phyloP scores from a whole-genome alignment of 208 protist species.

The Entamoeba histolytica region DNA sequence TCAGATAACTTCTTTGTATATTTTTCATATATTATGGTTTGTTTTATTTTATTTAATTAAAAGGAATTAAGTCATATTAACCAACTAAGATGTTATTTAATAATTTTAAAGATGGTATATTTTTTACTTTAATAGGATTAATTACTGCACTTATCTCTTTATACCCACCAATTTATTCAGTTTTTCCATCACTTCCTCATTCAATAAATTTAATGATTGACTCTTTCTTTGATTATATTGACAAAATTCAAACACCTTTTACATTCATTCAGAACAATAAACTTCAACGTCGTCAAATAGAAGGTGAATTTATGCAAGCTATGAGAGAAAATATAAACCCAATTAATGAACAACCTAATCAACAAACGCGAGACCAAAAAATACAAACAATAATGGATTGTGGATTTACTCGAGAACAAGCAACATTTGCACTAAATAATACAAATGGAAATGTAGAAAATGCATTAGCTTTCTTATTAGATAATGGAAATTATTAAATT shows the following conservation, averaged over 20 bases:
- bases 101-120: background rate
- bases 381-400: background rate
- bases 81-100: background rate
- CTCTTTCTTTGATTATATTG: background rate
- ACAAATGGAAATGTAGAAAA: background rate
- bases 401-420: background rate
- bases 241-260: background rate
- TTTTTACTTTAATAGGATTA: background rate
- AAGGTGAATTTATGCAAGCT: background rate
- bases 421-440: background rate
- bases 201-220: background rate
- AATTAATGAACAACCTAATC: background rate
- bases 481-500: background rate
- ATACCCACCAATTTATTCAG: background rate
- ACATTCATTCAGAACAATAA: background rate
- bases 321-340: background rate
- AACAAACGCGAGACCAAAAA: background rate
- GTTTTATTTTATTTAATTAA: background rate
- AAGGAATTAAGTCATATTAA: too few species aligned
- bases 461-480: background rate
- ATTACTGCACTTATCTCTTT: background rate
- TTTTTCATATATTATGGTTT: background rate
- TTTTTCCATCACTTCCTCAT: background rate
- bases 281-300: background rate
- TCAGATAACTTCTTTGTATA: background rate